Percentiles rank a stretch among this genome's conserved stretches.
These are phyloP conservation scores for Fusarium succisae DNA, from an alignment of 2,329 filamentous ascomycete genomes.

Conservation along the genomic window DNA sequence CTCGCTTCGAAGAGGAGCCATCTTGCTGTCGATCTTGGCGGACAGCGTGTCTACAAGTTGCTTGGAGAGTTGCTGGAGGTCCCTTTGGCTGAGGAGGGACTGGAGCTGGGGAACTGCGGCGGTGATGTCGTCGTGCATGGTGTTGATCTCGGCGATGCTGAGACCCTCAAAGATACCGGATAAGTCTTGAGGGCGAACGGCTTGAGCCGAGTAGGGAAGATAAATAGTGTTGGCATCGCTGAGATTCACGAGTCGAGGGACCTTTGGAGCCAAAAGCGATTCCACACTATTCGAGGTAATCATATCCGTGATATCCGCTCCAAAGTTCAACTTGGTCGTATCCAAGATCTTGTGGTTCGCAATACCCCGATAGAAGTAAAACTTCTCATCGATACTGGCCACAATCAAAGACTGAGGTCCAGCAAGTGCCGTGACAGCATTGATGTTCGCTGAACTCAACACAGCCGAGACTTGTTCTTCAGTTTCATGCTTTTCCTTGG, in stretches of 20 bases:
- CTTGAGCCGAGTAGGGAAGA: neutral
- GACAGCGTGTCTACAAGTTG: neutral
- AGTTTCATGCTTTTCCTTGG: neutral
- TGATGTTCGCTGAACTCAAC: neutral
- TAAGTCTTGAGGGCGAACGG: neutral
- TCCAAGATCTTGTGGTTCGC: neutral
- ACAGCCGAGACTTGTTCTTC: neutral
- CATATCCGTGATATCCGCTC: neutral
- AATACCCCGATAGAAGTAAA: slow-evolving; percentile 11
- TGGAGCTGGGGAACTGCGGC: slow-evolving; percentile 9
- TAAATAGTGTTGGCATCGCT: neutral
- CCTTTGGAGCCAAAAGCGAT: neutral
- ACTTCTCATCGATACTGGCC: neutral
- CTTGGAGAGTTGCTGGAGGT: slow-evolving; percentile 5
- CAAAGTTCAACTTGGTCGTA: neutral
- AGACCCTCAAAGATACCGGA: neutral
- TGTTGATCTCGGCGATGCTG: neutral
- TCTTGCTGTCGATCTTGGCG: neutral
- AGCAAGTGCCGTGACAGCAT: neutral
- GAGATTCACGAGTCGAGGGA: neutral
- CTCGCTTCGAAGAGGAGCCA: neutral
- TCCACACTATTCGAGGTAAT: neutral
- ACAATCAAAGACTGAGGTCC: slow-evolving; percentile 15
- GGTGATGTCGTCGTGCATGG: slow-evolving; percentile 2
- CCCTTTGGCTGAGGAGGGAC: neutral